Evolutionary conservation across 306 rosid genomes (phyloP).

Genomic region (Gastrolobium villosum): DNA sequence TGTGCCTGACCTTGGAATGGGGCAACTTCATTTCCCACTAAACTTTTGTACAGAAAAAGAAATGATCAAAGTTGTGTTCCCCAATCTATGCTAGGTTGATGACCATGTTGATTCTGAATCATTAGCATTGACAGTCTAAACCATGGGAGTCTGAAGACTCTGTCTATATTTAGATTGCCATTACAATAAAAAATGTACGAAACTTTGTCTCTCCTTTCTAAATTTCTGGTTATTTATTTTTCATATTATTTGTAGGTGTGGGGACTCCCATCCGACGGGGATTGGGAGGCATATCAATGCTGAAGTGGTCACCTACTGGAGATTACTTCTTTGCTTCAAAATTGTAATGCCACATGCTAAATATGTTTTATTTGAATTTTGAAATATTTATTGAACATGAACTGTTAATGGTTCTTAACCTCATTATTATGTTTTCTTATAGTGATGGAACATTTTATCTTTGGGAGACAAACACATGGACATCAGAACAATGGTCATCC

Average conservation of each 20-base stretch:
- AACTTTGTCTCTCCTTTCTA: slow-evolving; percentile 20
- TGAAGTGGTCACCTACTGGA: slow-evolving; percentile 97
- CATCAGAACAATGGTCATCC: slow-evolving; percentile 93
- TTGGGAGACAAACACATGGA: slow-evolving; percentile 99
- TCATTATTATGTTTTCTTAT: slow-evolving; percentile 45
- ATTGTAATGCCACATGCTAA: slow-evolving; percentile 61
- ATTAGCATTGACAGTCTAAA: slow-evolving; percentile 5
- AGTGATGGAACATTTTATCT: slow-evolving; percentile 98
- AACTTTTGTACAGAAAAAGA: neutral
- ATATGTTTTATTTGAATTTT: slow-evolving; percentile 7
- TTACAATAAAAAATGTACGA: neutral
- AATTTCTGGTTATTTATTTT: slow-evolving; percentile 37
- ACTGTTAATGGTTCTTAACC: slow-evolving; percentile 34
- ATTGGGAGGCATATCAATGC: slow-evolving; percentile 84
- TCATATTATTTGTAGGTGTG: slow-evolving; percentile 60
- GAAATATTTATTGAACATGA: slow-evolving; percentile 31
- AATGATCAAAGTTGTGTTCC: neutral
- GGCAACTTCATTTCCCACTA: neutral
- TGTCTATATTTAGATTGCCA: slow-evolving; percentile 6
- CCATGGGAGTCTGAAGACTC: neutral
- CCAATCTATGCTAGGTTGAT: slow-evolving; percentile 18
- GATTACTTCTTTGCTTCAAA: slow-evolving; percentile 96
- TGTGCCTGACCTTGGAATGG: neutral
- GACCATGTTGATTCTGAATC: slow-evolving; percentile 28
- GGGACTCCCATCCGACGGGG: slow-evolving; percentile 97